phyloP scores from a whole-genome alignment of 495 filamentous ascomycete genomes.

The Pyronema omphalodes region DNA sequence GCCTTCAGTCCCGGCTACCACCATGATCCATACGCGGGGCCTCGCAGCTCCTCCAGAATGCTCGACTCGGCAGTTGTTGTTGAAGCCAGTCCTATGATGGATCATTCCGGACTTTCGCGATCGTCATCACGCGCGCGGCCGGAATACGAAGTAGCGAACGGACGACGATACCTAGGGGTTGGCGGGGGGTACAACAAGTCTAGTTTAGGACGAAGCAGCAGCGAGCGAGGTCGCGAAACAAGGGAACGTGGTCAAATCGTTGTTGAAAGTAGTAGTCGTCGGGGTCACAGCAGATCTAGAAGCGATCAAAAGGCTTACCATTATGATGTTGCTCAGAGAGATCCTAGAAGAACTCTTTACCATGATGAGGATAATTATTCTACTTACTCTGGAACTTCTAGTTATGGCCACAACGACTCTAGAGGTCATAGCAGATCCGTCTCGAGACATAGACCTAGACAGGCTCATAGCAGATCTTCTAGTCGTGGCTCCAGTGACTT shows the following conservation, averaged over 20 bases:
- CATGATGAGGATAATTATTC: neutral
- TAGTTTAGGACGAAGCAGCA: neutral
- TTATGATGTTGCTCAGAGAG: too few species aligned
- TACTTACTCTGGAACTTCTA: neutral
- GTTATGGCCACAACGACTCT: neutral
- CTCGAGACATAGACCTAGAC: neutral
- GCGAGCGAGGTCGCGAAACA: neutral
- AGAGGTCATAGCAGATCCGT: neutral
- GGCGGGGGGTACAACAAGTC: neutral
- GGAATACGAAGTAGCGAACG: neutral
- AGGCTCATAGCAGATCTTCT: neutral
- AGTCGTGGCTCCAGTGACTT: neutral
- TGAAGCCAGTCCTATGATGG: neutral
- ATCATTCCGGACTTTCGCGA: neutral
- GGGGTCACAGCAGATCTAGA: neutral
- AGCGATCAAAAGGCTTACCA: neutral
- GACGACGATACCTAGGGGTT: neutral
- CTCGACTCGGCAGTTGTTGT: constrained; percentile 1
- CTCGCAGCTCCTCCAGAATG: too few species aligned
- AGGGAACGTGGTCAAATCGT: neutral
- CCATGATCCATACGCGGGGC: neutral
- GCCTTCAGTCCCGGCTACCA: neutral
- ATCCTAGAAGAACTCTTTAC: neutral
- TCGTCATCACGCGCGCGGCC: neutral
- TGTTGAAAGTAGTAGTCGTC: neutral